phyloP scores from a whole-genome alignment of 1,139 yeast genomes.

The Kodamaea fungicola region DNA sequence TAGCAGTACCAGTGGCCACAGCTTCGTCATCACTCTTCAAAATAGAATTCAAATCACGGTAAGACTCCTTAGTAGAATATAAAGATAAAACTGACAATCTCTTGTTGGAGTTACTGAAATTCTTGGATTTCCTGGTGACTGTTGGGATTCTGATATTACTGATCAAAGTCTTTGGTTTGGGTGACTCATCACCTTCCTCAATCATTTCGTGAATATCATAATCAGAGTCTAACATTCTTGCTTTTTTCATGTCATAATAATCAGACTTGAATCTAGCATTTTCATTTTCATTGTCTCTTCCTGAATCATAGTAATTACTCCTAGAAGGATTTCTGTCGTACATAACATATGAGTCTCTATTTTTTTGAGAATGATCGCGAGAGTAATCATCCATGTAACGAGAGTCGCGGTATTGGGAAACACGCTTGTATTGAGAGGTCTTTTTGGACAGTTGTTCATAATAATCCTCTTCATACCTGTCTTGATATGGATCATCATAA shows the following conservation, averaged over 20 bases:
- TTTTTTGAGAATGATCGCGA: conserved; percentile 3
- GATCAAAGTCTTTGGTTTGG: conserved; percentile 33
- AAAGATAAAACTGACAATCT: conserved; percentile 67
- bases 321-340: conserved; percentile 19
- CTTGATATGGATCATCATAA: conserved; percentile 1
- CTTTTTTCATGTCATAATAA: conserved; percentile 44
- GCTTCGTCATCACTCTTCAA: conserved; percentile 37
- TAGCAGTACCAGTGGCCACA: conserved; percentile 7
- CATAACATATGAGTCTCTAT: conserved; percentile 15
- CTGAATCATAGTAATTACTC: conserved; percentile 19
- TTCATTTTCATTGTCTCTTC: conserved; percentile 38
- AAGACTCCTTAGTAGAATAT: conserved; percentile 66
- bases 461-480: neutral
- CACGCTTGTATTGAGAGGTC: conserved; percentile 7
- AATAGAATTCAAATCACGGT: conserved; percentile 56
- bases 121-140: conserved; percentile 64
- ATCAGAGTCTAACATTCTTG: conserved; percentile 43
- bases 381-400: conserved; percentile 17
- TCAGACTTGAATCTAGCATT: conserved; percentile 42
- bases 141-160: conserved; percentile 66
- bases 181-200: conserved; percentile 13
- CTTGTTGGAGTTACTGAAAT: conserved; percentile 59
- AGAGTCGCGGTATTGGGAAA: conserved; percentile 20
- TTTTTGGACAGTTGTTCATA: conserved; percentile 1
- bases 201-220: conserved; percentile 31